Percentiles rank a stretch among this genome's conserved stretches.
Conservation (phyloP, 257 asterid genomes). For the Fraxinus cuspidata region DNA sequence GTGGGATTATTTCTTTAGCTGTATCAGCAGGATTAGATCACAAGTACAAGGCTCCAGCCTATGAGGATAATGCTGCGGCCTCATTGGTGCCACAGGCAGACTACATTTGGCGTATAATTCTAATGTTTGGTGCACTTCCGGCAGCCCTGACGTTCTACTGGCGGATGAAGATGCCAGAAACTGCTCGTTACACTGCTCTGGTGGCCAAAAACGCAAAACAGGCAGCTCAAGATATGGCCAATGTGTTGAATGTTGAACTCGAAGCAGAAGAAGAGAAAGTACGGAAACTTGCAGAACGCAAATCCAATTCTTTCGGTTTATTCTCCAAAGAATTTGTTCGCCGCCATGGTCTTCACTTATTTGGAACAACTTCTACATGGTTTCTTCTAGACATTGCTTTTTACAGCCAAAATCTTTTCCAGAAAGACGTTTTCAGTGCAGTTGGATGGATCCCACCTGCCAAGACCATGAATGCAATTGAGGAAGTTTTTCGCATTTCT, state of each 20-base stretch:
- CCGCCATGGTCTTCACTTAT: slow-evolving; percentile 44
- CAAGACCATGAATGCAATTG: slow-evolving; percentile 36
- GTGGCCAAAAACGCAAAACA: slow-evolving; percentile 39
- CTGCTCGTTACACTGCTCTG: slow-evolving; percentile 48
- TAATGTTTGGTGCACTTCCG: slow-evolving; percentile 47
- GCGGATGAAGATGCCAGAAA: slow-evolving; percentile 63
- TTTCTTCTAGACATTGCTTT: slow-evolving; percentile 46
- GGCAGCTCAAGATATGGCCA: slow-evolving; percentile 45
- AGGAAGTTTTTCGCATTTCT: slow-evolving; percentile 39
- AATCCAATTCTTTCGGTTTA: slow-evolving; percentile 28
- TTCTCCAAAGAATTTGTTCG: slow-evolving; percentile 34
- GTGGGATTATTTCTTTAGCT: slow-evolving; percentile 34
- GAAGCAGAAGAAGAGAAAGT: slow-evolving; percentile 36
- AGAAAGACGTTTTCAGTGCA: slow-evolving; percentile 40
- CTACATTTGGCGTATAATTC: slow-evolving; percentile 41
- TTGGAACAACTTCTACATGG: slow-evolving; percentile 47
- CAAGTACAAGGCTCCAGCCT: slow-evolving; percentile 30
- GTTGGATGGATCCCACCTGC: slow-evolving; percentile 46
- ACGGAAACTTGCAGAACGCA: background rate
- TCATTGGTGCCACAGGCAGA: slow-evolving; percentile 41
- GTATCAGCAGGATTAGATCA: slow-evolving; percentile 27
- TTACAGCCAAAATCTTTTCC: slow-evolving; percentile 50
- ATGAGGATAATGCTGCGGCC: slow-evolving; percentile 6
- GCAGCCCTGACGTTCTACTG: slow-evolving; percentile 48
- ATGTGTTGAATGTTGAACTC: slow-evolving; percentile 41